Evolutionary conservation across 805 yeast species (phyloP), one percentile per base, ranked within the genome.

Genomic region (Groenewaldozyma tartarivorans): DNA sequence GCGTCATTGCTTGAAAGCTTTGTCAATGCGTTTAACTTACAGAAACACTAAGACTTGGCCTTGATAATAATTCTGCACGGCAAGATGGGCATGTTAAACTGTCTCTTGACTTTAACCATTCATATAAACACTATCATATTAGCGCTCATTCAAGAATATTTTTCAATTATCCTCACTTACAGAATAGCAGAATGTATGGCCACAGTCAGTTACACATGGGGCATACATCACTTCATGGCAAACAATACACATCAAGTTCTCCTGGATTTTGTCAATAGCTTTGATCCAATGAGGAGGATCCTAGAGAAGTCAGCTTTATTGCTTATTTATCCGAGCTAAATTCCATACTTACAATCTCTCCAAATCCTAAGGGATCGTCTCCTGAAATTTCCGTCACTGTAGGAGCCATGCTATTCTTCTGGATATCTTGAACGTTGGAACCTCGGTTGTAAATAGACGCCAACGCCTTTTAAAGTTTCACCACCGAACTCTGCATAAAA

Each of bases 151-250:
- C n/a, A n/a, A n/a, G n/a, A n/a, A n/a, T n/a, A n/a, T n/a, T n/a
- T n/a, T n/a, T n/a, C n/a, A 5, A 20, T 11, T 24, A 7, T 17
- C 3, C 1, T n/a, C 16, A 43, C 52, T 27, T 30, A 48, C 52
- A 18, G 63, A 67, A 54, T 78, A 77, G 58, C 86, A 79, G 52
- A 75, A 77, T 0, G 79, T 62, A 52, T 79, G 87, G 4, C 87
- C 87, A 56, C 87, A 79, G 11, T 60, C 51, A 2, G 71, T 55
- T 4, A 69, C 56, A 48, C 72, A 73, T 4, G 87, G 86, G 4
- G 65, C 63, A 43, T 66, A 66, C 81, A 79, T 75, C 29, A 70
- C 50, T 41, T 78, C 82, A 30, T 75, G 72, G 57, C 87, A 79
- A 18, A 79, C 67, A 17, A 72, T 60, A 52, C 87, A 79, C 7